Evolutionary conservation across 805 yeast genomes (phyloP), one percentile per base, ranked within the genome.

Genomic region (Ogataea saltuana): DNA sequence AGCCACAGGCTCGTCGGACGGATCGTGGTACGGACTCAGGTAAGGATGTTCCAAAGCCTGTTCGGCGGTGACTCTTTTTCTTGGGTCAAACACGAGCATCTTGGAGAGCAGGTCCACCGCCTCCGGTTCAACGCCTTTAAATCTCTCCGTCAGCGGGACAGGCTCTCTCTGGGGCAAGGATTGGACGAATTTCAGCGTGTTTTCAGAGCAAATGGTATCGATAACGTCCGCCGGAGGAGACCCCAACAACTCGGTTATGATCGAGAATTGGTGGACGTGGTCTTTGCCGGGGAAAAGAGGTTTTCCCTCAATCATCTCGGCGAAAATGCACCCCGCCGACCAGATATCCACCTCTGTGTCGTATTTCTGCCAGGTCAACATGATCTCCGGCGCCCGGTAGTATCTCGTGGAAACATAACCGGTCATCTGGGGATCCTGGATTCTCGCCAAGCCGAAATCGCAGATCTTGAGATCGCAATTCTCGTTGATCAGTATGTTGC

Each of bases 391-490:
- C 0, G 98, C 99, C 50, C 99, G 78, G 68, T 91, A 91, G 71
- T 89, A 91, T 59, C 99, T 69, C 4, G 99, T 91, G 4, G 95
- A 85, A 13, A 91, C 99, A 64, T 91, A 91, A 8, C 98, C 99
- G 1, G 98, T 91, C 99, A 91, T 91, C 65, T 91, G 98, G 11
- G 97, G 97, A 68, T 91, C 99, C 71, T 91, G 97, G 60, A 91
- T 86, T 62, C 99, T 78, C 25, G 98, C 98, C 48, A 91, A 73
- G 17, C 99, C 99, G 63, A 91, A 90, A 68, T 91, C 98, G 71
- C 97, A 89, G 34, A 90, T 87, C 62, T 90, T 90, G 57, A 90
- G 72, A 64, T 90, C 97, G 69, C 98, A 90, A 65, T 90, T 95
- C 25, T 96, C 96, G 62, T 90, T 90, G 45, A 90, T 91, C 48